Percentiles rank a stretch among this genome's conserved stretches.
Evolutionary conservation across 768 basidiomycete genomes (phyloP).

Genomic region (Clitopilus hobsonii): DNA sequence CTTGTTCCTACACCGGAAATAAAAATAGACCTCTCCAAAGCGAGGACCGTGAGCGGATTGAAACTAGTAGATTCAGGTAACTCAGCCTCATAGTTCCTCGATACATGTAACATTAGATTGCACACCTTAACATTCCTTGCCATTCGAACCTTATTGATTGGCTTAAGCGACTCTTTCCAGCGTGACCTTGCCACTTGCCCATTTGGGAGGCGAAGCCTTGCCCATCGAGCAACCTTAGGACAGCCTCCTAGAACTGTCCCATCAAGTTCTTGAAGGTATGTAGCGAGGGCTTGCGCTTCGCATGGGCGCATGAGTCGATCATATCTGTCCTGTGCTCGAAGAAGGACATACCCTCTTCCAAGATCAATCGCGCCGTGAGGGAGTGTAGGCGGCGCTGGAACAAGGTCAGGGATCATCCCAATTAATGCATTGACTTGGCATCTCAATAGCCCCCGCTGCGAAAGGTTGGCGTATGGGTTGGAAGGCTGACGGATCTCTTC

Average conservation of each 20-base stretch:
- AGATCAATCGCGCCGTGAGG: constrained; percentile 10
- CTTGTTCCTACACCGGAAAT: background rate
- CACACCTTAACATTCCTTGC: constrained; percentile 28
- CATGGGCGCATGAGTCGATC: background rate
- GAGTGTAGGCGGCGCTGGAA: constrained; percentile 2
- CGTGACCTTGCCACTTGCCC: constrained; percentile 26
- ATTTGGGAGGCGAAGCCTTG: constrained; percentile 29
- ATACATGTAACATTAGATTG: background rate
- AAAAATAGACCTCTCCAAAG: background rate
- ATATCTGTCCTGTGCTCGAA: constrained; percentile 11
- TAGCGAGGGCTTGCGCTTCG: constrained; percentile 1
- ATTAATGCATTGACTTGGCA: constrained; percentile 13
- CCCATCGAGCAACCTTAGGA: constrained; percentile 17
- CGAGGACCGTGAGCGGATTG: too few relatives aligned
- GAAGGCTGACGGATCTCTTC: constrained; percentile 19
- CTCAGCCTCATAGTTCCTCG: background rate
- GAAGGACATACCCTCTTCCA: constrained; percentile 12
- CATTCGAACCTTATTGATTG: constrained; percentile 14
- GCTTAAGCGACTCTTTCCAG: constrained; percentile 26
- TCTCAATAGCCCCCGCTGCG: constrained; percentile 10
- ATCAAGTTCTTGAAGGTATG: constrained; percentile 2
- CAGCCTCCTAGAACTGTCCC: background rate
- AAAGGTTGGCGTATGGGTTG: constrained; percentile 20
- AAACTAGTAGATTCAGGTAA: background rate
- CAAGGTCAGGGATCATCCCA: constrained; percentile 9